These are phyloP conservation scores for Boletus reticulatus DNA, from an alignment of 768 basidiomycete species.

Conservation along the genomic window DNA sequence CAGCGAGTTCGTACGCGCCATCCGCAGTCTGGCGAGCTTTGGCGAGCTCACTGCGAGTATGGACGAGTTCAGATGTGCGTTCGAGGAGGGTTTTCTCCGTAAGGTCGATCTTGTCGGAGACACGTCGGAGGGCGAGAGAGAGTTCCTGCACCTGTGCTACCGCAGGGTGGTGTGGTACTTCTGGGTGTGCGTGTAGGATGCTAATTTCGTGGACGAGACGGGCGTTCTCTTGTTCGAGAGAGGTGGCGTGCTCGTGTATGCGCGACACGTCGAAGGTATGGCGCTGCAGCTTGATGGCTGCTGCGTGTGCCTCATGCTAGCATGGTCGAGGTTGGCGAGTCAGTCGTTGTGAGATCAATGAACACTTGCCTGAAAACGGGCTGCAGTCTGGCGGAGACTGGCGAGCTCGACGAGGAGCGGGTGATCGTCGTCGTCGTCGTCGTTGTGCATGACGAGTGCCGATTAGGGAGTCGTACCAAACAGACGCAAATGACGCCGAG, in stretches of 20 bases:
- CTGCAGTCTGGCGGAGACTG: constrained; percentile 44
- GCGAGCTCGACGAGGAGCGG: constrained; percentile 49
- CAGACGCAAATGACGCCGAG: too few relatives aligned
- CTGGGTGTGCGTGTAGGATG: constrained; percentile 53
- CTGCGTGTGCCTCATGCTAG: constrained; percentile 67
- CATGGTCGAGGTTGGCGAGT: background rate
- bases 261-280: constrained; percentile 51
- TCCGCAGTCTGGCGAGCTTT: constrained; percentile 45
- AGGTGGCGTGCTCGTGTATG: constrained; percentile 15
- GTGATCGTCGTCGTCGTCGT: constrained; percentile 28
- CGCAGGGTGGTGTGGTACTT: constrained; percentile 38
- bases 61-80: constrained; percentile 47
- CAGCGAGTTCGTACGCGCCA: constrained; percentile 54
- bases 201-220: constrained; percentile 54
- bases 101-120: constrained; percentile 64
- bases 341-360: fast-evolving
- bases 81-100: constrained; percentile 55
- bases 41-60: constrained; percentile 41
- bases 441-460: constrained; percentile 2
- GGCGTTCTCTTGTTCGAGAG: constrained; percentile 59
- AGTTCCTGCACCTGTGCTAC: constrained; percentile 48
- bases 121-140: constrained; percentile 62
- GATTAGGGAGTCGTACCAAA: background rate
- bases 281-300: constrained; percentile 66
- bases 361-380: constrained; percentile 47